These are phyloP conservation scores for Nakataea oryzae DNA, from an alignment of 2,329 filamentous ascomycete species.

Conservation along the genomic window DNA sequence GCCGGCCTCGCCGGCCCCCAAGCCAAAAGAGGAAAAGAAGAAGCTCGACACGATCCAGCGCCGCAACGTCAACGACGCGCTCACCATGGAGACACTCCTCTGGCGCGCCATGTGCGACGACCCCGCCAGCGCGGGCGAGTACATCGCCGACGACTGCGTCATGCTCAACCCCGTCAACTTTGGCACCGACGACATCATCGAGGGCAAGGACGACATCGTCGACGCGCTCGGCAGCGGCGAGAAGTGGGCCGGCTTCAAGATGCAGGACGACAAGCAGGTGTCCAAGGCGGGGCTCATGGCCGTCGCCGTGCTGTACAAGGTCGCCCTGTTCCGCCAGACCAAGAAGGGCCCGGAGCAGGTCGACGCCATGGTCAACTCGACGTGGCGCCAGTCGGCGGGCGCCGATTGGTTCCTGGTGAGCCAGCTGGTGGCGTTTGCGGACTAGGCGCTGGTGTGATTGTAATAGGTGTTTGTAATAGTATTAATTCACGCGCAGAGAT, in stretches of 20 bases:
- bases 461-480: background rate
- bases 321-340: constrained; percentile 15
- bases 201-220: constrained; percentile 18
- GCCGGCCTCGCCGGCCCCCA: constrained; percentile 16
- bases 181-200: constrained; percentile 13
- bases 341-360: constrained; percentile 16
- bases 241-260: constrained; percentile 18
- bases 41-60: constrained; percentile 25
- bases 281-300: constrained; percentile 27
- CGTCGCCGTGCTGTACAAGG: constrained; percentile 21
- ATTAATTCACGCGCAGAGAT: too few species aligned
- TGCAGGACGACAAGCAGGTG: constrained; percentile 21
- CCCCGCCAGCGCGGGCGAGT: constrained; percentile 22
- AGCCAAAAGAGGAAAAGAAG: constrained; percentile 26
- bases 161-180: constrained; percentile 24
- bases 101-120: constrained; percentile 27
- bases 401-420: constrained; percentile 18
- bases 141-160: constrained; percentile 25
- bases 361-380: constrained; percentile 16
- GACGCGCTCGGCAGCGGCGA: constrained; percentile 17
- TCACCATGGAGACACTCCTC: constrained; percentile 25
- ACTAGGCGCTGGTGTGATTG: background rate
- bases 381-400: constrained; percentile 23
- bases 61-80: constrained; percentile 24
- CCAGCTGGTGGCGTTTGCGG: constrained; percentile 3